phyloP scores from a whole-genome alignment of 2,329 filamentous ascomycete genomes.

The Alternaria dauci region DNA sequence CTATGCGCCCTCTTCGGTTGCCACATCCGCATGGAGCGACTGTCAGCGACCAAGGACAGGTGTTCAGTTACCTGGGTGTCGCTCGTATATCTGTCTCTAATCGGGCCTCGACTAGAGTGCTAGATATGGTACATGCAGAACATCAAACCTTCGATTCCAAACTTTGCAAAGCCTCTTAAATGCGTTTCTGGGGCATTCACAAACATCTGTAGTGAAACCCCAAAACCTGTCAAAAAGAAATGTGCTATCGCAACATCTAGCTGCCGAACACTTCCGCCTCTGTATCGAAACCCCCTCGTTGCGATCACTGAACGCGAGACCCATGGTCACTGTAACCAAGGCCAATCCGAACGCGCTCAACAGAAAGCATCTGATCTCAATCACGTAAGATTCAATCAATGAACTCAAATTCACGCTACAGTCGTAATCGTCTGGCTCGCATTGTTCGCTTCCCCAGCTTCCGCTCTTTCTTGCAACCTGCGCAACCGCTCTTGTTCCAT shows the following conservation, averaged over 20 bases:
- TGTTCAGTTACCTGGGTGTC: slow-evolving; percentile 25
- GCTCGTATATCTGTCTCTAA: neutral
- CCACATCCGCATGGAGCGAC: slow-evolving; percentile 5
- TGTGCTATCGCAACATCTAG: neutral
- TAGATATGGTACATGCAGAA: neutral
- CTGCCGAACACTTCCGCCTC: neutral
- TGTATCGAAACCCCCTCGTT: neutral
- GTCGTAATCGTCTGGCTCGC: slow-evolving; percentile 3
- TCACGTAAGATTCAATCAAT: neutral
- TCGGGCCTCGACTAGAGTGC: neutral
- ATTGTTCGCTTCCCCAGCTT: slow-evolving; percentile 16
- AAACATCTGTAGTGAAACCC: neutral
- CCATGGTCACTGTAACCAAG: neutral
- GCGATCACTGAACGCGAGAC: neutral
- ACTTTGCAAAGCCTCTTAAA: neutral
- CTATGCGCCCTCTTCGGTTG: slow-evolving; percentile 19
- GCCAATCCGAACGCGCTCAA: neutral
- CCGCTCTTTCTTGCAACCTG: slow-evolving; percentile 36
- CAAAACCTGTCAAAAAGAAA: neutral
- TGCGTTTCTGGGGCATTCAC: neutral
- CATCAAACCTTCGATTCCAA: neutral
- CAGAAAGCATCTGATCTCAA: neutral
- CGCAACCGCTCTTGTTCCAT: slow-evolving; percentile 58
- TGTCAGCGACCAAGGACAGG: slow-evolving; percentile 34
- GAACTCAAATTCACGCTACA: neutral